Conservation (phyloP, 1,139 yeast species). For the Geotrichum europaeum region DNA sequence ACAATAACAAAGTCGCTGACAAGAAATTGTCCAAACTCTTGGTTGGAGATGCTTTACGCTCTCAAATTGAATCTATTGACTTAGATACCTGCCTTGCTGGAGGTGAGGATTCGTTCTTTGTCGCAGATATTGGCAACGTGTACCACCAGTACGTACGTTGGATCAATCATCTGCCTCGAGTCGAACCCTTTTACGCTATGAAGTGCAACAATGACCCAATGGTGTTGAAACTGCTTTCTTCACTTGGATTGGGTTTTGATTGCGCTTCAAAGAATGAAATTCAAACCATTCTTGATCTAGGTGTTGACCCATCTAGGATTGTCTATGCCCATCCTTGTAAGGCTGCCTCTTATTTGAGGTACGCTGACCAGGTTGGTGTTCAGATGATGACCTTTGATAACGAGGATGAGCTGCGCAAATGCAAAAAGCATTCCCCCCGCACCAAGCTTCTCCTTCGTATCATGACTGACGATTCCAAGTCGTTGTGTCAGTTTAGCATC, state of each 20-base stretch:
- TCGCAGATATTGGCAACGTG: conserved; percentile 77
- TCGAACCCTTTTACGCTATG: conserved; percentile 85
- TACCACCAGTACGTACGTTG: conserved; percentile 56
- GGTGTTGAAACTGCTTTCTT: conserved; percentile 53
- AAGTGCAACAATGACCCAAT: conserved; percentile 78
- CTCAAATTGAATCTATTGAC: conserved; percentile 41
- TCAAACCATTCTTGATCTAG: conserved; percentile 54
- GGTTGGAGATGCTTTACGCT: conserved; percentile 26
- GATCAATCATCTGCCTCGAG: conserved; percentile 59
- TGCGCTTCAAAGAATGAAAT: conserved; percentile 91
- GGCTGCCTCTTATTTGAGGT: conserved; percentile 71
- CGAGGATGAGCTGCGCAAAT: conserved; percentile 72
- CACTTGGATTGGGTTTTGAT: conserved; percentile 74
- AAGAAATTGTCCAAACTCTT: conserved; percentile 21
- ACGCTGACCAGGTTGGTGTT: conserved; percentile 53
- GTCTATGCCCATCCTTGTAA: conserved; percentile 95
- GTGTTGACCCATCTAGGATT: conserved; percentile 59
- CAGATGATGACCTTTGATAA: conserved; percentile 85
- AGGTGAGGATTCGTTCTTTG: conserved; percentile 81
- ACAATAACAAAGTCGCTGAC: conserved; percentile 15
- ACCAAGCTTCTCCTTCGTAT: conserved; percentile 72
- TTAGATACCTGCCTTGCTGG: conserved; percentile 63
- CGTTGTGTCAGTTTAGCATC: conserved; percentile 80
- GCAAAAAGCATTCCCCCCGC: conserved; percentile 59
- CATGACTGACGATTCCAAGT: conserved; percentile 83